Evolutionary conservation across 2,329 filamentous ascomycete species (phyloP), one percentile per base, ranked within the genome.

Genomic region (Ilyonectria mors-panacis): DNA sequence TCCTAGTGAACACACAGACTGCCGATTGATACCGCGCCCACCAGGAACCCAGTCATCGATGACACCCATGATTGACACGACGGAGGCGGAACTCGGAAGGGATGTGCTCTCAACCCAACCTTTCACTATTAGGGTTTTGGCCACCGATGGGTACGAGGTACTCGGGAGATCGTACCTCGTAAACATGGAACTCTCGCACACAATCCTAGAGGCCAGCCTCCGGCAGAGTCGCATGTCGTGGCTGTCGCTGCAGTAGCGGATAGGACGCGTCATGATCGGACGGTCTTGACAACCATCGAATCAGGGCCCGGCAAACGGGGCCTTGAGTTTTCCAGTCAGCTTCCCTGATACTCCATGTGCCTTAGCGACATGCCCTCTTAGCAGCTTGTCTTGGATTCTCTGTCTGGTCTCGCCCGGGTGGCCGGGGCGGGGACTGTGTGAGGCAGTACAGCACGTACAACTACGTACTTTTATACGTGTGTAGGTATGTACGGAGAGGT

Each of bases 261-360:
- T 73, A 69, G 65, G 73, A 76, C 74, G 74, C 74, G 74, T 76
- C 74, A 76, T 76, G 73, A 57, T 74, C 58, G 54, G 63, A 66
- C 55, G 66, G 63, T 66, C 33, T 23, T n/a, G 53, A 42, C 63
- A 26, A 21, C 50, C 50, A 44, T 56, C 51, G 44, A 60, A 61
- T 65, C 63, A 55, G 51, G 50, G 42, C 39, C 48, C 44, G 35
- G 51, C 45, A 51, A 60, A 63, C 53, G 26, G 33, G 51, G 21
- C 51, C 55, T 59, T 65, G 23, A 35, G 54, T 26, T 60, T 57
- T 59, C 30, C 30, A 35, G 28, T 53, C 50, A 53, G 28, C 50
- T 53, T 53, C n/a, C 44, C n/a, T 33, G 28, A 17, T 30, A 19
- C 47, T 50, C 47, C 47, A 28, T 35, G n/a, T 35, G 28, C 28